These are phyloP conservation scores for Lepidium campestre DNA, from an alignment of 441 rosid genomes.

Conservation along the genomic window DNA sequence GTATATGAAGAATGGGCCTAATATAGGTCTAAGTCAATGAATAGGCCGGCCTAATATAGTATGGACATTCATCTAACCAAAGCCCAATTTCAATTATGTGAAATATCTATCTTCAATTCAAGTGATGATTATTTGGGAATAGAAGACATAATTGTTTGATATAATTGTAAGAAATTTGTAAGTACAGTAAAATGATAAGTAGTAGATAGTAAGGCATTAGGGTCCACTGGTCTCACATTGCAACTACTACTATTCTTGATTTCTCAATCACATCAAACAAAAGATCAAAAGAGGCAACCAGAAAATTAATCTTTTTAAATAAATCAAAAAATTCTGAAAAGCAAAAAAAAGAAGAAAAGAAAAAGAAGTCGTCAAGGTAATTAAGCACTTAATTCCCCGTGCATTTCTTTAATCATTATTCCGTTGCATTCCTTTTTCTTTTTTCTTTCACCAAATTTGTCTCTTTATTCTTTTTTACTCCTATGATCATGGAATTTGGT, in stretches of 20 bases:
- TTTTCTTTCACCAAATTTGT: not conserved
- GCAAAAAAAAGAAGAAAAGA: not conserved
- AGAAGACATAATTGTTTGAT: not conserved
- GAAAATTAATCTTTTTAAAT: not conserved
- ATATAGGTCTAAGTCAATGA: not conserved
- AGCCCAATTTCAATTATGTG: not conserved
- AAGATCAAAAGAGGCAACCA: not conserved
- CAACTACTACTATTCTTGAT: conserved; percentile 12
- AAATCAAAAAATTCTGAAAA: not conserved
- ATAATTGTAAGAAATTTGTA: not conserved
- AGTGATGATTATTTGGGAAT: not conserved
- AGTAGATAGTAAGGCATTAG: not conserved
- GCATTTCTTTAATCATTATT: conserved; percentile 31
- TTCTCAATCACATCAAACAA: not conserved
- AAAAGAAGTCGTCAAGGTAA: conserved; percentile 29
- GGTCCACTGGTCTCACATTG: conserved; percentile 23
- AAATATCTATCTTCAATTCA: not conserved
- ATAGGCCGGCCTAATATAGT: not conserved
- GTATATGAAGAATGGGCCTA: not conserved
- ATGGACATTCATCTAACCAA: not conserved
- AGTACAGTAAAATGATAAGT: not conserved
- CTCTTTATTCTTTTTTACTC: not conserved
- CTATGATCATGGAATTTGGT: conserved; percentile 8
- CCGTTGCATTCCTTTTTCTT: conserved; percentile 10
- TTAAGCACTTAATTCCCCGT: conserved; percentile 30